Evolutionary conservation across 352 stramenopile species (phyloP), one percentile per base, ranked within the genome.

Genomic region (Globisporangium heterothallicum): DNA sequence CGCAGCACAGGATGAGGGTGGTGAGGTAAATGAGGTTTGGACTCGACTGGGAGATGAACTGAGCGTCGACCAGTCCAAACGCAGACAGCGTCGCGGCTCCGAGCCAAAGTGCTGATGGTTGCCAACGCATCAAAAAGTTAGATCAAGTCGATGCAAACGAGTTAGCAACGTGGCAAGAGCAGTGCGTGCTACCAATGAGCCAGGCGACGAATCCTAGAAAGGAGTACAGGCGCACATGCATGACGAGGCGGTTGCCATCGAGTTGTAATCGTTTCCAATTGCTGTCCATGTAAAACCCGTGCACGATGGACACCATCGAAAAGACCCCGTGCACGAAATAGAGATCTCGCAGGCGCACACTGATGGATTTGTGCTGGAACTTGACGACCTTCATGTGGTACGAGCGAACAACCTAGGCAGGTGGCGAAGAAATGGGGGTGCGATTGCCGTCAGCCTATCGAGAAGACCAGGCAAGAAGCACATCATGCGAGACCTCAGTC

Each of bases 261-360:
- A 68, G 43, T 25, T 85, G 66, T 41, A 88, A 53, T 19, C 66
- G 70, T 14, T 46, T 25, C 81, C 78, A 89, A 24, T 75, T 77
- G 42, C 64, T 58, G 32, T 88, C 72, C 30, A 92, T 63, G 52
- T 90, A 86, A 30, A 88, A 84, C 14, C 74, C 82, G 42, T 90
- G 61, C 25, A 87, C 53, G 42, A 71, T 77, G 42, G 85, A 85
- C 0, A 75, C 22, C 27, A 82, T 16, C 0, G 72, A 72, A 2
- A 63, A 54, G 22, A 52, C 63, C 10, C 65, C 73, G 42, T 90
- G 85, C 21, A 88, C 56, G 36, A 86, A 88, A 53, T 88, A 92
- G 43, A 92, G 55, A 48, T 86, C 69, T 6, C 56, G 57, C 18
- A 89, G 58, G 4, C 61, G 57, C 40, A 89, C 56, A 3, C 63